These are phyloP conservation scores for Podospora comata DNA, from an alignment of 495 filamentous ascomycete species.

Conservation along the genomic window DNA sequence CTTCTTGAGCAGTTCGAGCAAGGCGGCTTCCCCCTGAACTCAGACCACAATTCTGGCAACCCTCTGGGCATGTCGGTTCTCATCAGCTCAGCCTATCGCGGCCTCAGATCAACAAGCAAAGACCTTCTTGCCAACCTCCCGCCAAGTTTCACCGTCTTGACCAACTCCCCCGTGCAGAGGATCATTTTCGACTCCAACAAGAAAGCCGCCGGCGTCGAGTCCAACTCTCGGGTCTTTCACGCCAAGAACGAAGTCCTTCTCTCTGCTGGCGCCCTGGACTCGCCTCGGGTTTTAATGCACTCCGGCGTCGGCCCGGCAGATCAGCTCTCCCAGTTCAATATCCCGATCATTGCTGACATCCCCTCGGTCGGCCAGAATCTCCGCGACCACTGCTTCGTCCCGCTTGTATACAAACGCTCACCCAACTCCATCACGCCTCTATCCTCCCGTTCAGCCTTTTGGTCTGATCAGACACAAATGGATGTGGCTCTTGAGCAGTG, in stretches of 20 bases:
- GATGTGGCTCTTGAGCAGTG: conserved; percentile 48
- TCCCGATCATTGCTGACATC: conserved; percentile 48
- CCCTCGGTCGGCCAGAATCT: conserved; percentile 56
- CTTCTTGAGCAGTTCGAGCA: conserved; percentile 42
- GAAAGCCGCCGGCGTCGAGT: conserved; percentile 48
- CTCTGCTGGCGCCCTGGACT: conserved; percentile 55
- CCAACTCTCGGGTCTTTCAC: conserved; percentile 36
- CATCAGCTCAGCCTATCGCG: conserved; percentile 48
- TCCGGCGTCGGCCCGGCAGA: conserved; percentile 58
- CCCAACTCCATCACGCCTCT: conserved; percentile 21
- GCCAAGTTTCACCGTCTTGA: conserved; percentile 52
- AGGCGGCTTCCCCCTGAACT: conserved; percentile 48
- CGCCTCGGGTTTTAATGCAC: conserved; percentile 61
- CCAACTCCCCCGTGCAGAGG: conserved; percentile 47
- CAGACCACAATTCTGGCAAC: conserved; percentile 59
- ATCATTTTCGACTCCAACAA: conserved; percentile 50
- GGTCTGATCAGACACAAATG: conserved; percentile 33
- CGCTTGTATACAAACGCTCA: conserved; percentile 27
- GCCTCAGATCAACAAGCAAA: conserved; percentile 49
- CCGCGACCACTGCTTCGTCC: conserved; percentile 49
- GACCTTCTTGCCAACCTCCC: conserved; percentile 47
- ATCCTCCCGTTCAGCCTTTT: conserved; percentile 33
- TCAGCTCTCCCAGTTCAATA: conserved; percentile 51
- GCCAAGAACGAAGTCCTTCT: conserved; percentile 60
- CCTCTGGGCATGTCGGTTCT: conserved; percentile 54